Base-by-base conservation (phyloP, 441 rosid genomes). In the Corymbia calophylla region DNA sequence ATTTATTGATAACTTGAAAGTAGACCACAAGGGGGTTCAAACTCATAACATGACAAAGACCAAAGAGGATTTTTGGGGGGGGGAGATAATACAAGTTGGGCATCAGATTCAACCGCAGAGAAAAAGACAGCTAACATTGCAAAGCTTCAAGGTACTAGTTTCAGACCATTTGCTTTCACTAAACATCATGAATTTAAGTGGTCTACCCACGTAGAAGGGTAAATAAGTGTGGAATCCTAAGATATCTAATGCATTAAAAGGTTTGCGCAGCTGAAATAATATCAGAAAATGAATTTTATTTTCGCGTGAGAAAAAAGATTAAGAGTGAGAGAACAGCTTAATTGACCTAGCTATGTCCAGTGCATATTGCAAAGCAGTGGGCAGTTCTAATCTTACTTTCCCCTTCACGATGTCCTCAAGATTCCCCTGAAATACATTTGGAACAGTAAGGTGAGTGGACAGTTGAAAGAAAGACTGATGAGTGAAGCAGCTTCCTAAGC, bases 301-400 rank as follows among this genome's bases (percentile, higher is more conserved):
- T 73, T 62, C 18, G 9, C 27, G 27, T 73, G 51, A 39, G 51
- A 73, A 21, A 39, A 32, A 9, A 60, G 32, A 80, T 86, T 48
- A 90, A 86, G 88, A 54, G 48, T 49, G 48, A 39, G 49, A 9
- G 64, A 23, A 1, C 23, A 53, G 88, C 64, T 39, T 86, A 23
- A 23, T 53, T 86, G 68, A 94, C 97, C 94, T 92, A 16, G 97
- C 95, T 88, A 95, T 93, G 86, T 95, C 95, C 53, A 95, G 94
- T 35, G 95, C 97, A 88, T 92, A 93, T 73, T 95, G 95, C 53
- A 95, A 49, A 53, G 94, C 95, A 64, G 91, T 94, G 62, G 91
- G 90, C n/a, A 93, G 92, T 81, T 94, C 95, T 68, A 95, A 94
- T 54, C 92, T 91, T 88, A 60, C 84, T 90, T 91, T 94, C 77